These are phyloP conservation scores for Penicillium bialowiezense DNA, from an alignment of 495 filamentous ascomycete genomes.

Conservation along the genomic window DNA sequence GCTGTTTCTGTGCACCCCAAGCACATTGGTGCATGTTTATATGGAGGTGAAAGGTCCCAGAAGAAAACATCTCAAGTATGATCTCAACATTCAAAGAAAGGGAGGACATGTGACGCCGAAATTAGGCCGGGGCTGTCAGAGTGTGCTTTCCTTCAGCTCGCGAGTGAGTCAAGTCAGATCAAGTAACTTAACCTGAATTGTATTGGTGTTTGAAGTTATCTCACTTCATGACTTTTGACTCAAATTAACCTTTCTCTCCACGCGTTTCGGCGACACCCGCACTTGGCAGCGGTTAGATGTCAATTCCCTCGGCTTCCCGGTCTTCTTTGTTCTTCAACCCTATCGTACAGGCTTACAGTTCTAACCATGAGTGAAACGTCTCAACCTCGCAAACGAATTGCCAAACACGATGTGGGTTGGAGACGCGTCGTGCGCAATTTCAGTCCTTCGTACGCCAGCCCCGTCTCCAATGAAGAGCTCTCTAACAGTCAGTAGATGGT, in stretches of 20 bases:
- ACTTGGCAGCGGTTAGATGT: neutral
- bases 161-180: no score
- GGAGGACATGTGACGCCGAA: no score
- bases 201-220: no score
- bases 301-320: neutral
- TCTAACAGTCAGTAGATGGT: constrained; percentile 31
- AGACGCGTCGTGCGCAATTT: constrained; percentile 45
- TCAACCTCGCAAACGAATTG: neutral
- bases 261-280: constrained; percentile 1
- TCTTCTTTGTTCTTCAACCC: neutral
- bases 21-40: no score
- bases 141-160: no score
- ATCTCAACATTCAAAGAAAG: no score
- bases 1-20: no score
- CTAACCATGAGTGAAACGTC: neutral
- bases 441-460: constrained; percentile 41
- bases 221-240: no score
- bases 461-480: neutral
- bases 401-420: constrained; percentile 37
- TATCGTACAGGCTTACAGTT: neutral
- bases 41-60: no score
- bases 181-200: no score
- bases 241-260: neutral
- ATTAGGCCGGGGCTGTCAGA: no score
- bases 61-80: no score